Base-by-base conservation (phyloP, 768 basidiomycete genomes). In the Nevesoporus exiguus region DNA sequence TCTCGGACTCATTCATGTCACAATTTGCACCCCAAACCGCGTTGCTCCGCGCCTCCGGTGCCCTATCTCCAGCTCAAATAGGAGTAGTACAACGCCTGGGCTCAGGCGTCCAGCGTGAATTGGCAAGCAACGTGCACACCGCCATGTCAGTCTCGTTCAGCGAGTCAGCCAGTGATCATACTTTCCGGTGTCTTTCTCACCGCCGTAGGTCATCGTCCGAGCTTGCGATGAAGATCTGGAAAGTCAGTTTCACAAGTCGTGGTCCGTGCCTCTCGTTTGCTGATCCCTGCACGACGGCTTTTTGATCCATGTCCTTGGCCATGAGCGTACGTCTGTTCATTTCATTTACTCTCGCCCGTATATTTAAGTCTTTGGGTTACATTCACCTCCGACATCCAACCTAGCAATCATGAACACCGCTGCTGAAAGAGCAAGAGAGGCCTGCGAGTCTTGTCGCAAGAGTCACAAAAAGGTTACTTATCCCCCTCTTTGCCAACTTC, bases 401-500 rank as follows among this genome's bases (percentile, higher is more conserved):
- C 47, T 42, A 42, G 24, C 49, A 52, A 47, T 25, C 34, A 68
- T 67, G 66, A 67, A 46, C 58, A 36, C 9, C 24, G 27, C 37
- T 8, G 0, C 55, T 37, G 59, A 61, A 30, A 68, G 67, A 64
- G 66, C 66, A 13, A 64, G 49, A 51, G 61, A 59, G 37, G 66
- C 66, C n/a, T 67, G 66, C 55, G 51, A 53, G 0, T 30, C 59
- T 40, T 67, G 66, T 40, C 66, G 65, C 27, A 57, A 19, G 37
- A 66, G 62, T 14, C 66, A 66, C 49, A 67, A 67, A 46, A 66
- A 45, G 59, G 66, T 68, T 47, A 4, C 8, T 25, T n/a, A 9
- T 33, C 9, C 44, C 22, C 6, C 33, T 25, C 27, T 44, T 31
- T 3, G 10, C 5, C 10, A 8, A 43, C 15, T 41, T 31, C 34